These are phyloP conservation scores for Byssothecium circinans DNA, from an alignment of 2,329 filamentous ascomycete genomes.

Conservation along the genomic window DNA sequence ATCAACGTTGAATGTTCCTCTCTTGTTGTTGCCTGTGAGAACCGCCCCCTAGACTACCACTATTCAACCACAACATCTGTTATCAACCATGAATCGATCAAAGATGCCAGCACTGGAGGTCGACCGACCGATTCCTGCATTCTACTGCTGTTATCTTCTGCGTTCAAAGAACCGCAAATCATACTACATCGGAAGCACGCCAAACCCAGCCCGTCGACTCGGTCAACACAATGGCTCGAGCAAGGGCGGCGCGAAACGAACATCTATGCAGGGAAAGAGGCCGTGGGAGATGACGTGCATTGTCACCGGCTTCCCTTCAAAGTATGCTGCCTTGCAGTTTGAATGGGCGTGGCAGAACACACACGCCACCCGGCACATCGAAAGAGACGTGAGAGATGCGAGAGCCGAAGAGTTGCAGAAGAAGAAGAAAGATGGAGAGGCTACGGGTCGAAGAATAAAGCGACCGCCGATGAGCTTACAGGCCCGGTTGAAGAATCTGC, in stretches of 20 bases:
- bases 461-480: conserved; percentile 62
- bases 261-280: conserved; percentile 65
- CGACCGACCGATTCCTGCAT: conserved; percentile 67
- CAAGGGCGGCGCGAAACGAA: conserved; percentile 79
- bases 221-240: conserved; percentile 87
- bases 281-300: conserved; percentile 83
- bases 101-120: conserved; percentile 19
- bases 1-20: conserved; percentile 3
- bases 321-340: conserved; percentile 87
- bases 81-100: conserved; percentile 5
- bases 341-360: conserved; percentile 96
- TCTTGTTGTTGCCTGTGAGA: not conserved
- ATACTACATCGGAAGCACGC: conserved; percentile 90
- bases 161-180: conserved; percentile 74
- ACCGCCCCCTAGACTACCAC: not conserved
- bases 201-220: conserved; percentile 80
- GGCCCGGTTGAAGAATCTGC: conserved; percentile 76
- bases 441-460: conserved; percentile 43
- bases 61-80: conserved; percentile 1
- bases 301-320: conserved; percentile 85
- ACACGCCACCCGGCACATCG: conserved; percentile 77
- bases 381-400: conserved; percentile 43
- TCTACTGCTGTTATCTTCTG: conserved; percentile 92
- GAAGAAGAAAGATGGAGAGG: conserved; percentile 20
- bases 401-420: conserved; percentile 39